Evolutionary conservation across 2,329 filamentous ascomycete species (phyloP).

Genomic region (Cladophialophora yegresii): DNA sequence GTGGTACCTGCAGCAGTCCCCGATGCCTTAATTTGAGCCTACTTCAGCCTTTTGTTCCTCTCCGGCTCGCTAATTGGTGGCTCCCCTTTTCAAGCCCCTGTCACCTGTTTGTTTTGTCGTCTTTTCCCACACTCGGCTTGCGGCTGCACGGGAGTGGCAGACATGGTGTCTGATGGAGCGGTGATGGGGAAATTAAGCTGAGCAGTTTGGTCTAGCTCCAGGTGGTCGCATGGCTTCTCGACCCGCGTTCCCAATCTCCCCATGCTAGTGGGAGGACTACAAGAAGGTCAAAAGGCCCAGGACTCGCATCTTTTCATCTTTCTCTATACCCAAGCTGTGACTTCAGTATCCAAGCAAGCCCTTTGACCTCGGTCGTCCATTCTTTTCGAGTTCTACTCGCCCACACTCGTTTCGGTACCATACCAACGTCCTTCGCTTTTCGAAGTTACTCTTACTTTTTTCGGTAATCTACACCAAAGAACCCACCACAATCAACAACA

Average conservation of each 20-base stretch:
- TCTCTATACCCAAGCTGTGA: constrained; percentile 33
- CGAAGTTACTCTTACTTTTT: constrained; percentile 23
- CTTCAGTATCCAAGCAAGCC: constrained; percentile 32
- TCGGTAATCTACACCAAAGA: constrained; percentile 29
- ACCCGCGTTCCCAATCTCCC: constrained; percentile 29
- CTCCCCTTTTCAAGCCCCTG: constrained; percentile 14
- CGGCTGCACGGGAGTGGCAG: constrained; percentile 9
- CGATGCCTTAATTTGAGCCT: constrained; percentile 32
- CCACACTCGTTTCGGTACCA: constrained; percentile 33
- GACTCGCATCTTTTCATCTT: constrained; percentile 18
- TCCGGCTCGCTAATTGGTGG: constrained; percentile 4
- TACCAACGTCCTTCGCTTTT: constrained; percentile 19
- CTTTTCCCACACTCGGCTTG: constrained; percentile 8
- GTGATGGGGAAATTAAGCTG: constrained; percentile 23
- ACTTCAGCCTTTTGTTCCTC: constrained; percentile 5
- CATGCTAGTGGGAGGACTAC: constrained; percentile 25
- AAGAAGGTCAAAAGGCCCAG: constrained; percentile 32
- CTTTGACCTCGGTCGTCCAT: constrained; percentile 37
- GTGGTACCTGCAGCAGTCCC: constrained; percentile 25
- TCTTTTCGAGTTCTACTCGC: constrained; percentile 36
- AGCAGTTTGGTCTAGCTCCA: constrained; percentile 17
- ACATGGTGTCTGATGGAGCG: constrained; percentile 15
- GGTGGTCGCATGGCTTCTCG: constrained; percentile 9
- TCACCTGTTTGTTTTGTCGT: constrained; percentile 14
- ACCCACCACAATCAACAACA: constrained; percentile 30